Evolutionary conservation across 331 rosid species (phyloP).

Genomic region (Telfairia occidentalis): DNA sequence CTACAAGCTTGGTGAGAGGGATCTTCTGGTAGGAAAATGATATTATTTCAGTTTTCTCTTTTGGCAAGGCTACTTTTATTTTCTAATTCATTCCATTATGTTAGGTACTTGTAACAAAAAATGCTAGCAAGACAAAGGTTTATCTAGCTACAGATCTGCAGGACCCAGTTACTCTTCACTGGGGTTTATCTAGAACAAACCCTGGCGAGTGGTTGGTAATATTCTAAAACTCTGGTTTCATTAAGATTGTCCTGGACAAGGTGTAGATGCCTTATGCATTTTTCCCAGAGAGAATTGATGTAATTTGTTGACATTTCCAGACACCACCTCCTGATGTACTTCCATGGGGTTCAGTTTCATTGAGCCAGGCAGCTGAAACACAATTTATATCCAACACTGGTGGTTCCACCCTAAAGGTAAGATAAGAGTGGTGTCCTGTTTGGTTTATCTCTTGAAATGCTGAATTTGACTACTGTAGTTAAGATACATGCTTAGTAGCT

Average conservation of each 20-base stretch:
- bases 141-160: constrained; percentile 66
- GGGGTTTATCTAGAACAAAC: constrained; percentile 68
- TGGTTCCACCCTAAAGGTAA: constrained; percentile 48
- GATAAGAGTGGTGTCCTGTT: constrained; percentile 13
- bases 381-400: constrained; percentile 34
- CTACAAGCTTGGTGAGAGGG: constrained; percentile 38
- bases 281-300: not conserved
- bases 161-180: constrained; percentile 61
- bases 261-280: constrained; percentile 14
- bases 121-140: constrained; percentile 56
- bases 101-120: constrained; percentile 66
- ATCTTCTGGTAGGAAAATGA: constrained; percentile 63
- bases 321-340: constrained; percentile 55
- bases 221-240: constrained; percentile 13
- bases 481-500: constrained; percentile 13
- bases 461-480: constrained; percentile 14
- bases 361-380: constrained; percentile 50
- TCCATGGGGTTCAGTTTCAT: constrained; percentile 61
- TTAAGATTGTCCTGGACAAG: constrained; percentile 12
- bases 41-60: constrained; percentile 9
- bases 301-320: constrained; percentile 36
- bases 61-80: constrained; percentile 14
- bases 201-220: constrained; percentile 93
- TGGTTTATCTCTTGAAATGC: constrained; percentile 14
- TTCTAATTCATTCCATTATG: constrained; percentile 19